Evolutionary conservation across 2,329 filamentous ascomycete species (phyloP), one percentile per base, ranked within the genome.

Genomic region (Hyphodiscus sp.): DNA sequence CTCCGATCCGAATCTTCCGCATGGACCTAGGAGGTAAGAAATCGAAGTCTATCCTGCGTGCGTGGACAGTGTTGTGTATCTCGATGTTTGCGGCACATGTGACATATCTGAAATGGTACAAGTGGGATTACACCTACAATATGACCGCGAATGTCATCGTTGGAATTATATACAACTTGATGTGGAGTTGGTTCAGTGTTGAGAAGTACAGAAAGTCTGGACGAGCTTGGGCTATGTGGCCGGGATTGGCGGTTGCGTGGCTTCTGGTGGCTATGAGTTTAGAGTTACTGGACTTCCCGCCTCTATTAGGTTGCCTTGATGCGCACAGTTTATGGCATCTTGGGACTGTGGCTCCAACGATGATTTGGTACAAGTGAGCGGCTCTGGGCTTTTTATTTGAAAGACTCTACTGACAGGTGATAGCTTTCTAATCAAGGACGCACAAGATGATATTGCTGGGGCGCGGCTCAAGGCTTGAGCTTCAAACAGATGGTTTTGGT

Each of bases 111-210:
- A 89, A 86, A 66, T 82, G 90, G 62, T 89, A 91, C 76, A 76
- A 78, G 18, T 99, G 94, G 88, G 88, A 97, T 70, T 99, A 99
- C 69, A 87, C 86, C 5, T 99, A 99, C 74, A 99, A 99, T 69
- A 97, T 99, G 91, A 83, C 87, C 1, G 94, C 91, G 49, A 99
- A 97, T 65, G 88, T 99, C 19, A 82, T 80, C 2, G 81, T 87
- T 11, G 94, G 94, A 2, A 75, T 91, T 42, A 70, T 91, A 4
- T 86, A 91, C 67, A 96, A 97, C 65, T 50, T 85, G 3, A 73
- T 97, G 54, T 97, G 94, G 94, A 88, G 79, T 44, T 87, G 81
- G 70, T 96, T 95, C 71, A 91, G 87, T 68, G 81, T 87, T 62
- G 74, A 75, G 60, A 80, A 85, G 62, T 97, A 92, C 71, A 76